Evolutionary conservation across 2,329 filamentous ascomycete genomes (phyloP), one percentile per base, ranked within the genome.

Genomic region (Neurospora sp.): DNA sequence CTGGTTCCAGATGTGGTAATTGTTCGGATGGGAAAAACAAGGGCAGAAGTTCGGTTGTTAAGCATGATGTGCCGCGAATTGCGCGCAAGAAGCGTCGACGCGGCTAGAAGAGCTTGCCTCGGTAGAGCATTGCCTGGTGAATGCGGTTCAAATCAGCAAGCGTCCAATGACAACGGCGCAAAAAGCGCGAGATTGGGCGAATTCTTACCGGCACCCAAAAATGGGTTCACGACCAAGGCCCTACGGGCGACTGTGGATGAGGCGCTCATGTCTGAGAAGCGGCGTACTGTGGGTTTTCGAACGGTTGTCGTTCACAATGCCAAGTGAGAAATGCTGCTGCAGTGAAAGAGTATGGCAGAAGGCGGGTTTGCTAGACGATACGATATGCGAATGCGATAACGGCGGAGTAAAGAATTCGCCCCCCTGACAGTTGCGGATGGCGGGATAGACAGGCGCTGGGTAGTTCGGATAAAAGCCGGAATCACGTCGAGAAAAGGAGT

Each of bases 1-100:
- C 83, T 82, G 78, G 86, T 84, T 71, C 89, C 87, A 75, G 71
- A 69, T 66, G 88, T 90, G 66, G 85, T 83, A 75, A 89, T 81
- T 75, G 80, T 79, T 77, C 88, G 85, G 70, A 83, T 77, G 19
- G 87, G 87, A 69, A 89, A 82, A 70, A 89, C 79, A 42, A 90
- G 81, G 66, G 87, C 86, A 74, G 88, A 80, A 17, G 85, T 85
- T 36, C 85, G 80, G 67, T 84, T 77, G 72, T 84, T 79, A 67
- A 78, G 80, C 68, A 81, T 79, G 46, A 86, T 77, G 72, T 81
- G 81, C 72, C 80, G 80, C 71, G 83, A 76, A 74, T 84, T 84
- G 70, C 83, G 83, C 72, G 80, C 79, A 62, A 87, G 78, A 58
- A 83, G 79, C 68, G 82, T 78, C 38, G 85, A 81, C 69, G 83